Percentiles rank a stretch among this genome's conserved stretches.
Evolutionary conservation across 1,284 basidiomycete genomes (phyloP).

Genomic region (Leucocoprinus gongylophorus): DNA sequence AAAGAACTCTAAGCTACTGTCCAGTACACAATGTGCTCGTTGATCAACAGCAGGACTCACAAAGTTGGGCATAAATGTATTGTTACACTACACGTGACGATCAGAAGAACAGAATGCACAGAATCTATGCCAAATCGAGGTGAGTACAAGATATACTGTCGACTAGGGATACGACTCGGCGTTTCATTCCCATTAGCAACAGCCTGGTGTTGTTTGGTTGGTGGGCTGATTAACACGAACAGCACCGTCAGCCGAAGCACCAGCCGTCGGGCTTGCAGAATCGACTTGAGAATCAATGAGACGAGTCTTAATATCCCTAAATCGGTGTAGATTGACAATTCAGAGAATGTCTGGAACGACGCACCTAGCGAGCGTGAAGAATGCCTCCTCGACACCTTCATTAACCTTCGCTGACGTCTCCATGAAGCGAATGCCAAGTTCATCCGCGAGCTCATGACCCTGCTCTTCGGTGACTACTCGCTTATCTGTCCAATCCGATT

Average conservation of each 20-base stretch:
- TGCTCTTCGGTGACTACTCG: constrained; percentile 85
- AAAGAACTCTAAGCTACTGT: too few relatives aligned
- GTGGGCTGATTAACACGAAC: constrained; percentile 61
- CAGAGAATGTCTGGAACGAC: constrained; percentile 21
- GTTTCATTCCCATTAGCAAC: constrained; percentile 47
- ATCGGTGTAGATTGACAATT: not conserved
- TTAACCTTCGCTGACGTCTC: constrained; percentile 98
- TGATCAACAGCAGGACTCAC: too few relatives aligned
- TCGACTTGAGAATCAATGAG: constrained; percentile 93
- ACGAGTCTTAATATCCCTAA: constrained; percentile 92
- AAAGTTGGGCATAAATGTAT: too few relatives aligned
- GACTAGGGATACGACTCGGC: constrained; percentile 11
- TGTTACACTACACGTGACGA: too few relatives aligned
- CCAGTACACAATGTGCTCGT: too few relatives aligned
- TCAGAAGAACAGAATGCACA: too few relatives aligned
- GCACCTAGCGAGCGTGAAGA: constrained; percentile 94
- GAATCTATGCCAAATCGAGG: not conserved
- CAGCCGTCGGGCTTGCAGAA: constrained; percentile 37
- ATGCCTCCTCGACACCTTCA: constrained; percentile 97
- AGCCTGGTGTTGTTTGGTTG: constrained; percentile 37
- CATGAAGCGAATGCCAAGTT: constrained; percentile 93
- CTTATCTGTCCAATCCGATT: constrained; percentile 99
- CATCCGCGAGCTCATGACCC: constrained; percentile 75
- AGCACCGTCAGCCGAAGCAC: constrained; percentile 41
- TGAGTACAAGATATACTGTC: constrained; percentile 9